These are phyloP conservation scores for Rhypophila decipiens DNA, from an alignment of 495 filamentous ascomycete species.

Conservation along the genomic window DNA sequence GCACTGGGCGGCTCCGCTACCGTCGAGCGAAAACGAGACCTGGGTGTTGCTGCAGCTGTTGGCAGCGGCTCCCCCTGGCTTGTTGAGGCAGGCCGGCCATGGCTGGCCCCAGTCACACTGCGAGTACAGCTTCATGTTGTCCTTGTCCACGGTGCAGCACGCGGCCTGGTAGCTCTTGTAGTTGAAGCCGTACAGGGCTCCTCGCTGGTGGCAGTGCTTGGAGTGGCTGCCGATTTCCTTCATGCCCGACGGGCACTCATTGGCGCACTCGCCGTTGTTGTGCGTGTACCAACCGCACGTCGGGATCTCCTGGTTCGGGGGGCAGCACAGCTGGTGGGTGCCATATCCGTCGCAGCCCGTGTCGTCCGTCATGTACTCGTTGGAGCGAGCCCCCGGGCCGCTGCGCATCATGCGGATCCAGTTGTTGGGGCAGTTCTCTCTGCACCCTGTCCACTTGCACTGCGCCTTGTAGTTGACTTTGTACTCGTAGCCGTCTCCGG, in stretches of 20 bases:
- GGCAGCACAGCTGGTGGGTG: background rate
- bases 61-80: background rate
- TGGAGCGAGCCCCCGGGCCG: background rate
- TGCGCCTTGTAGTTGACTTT: background rate
- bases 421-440: background rate
- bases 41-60: background rate
- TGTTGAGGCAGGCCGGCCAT: background rate
- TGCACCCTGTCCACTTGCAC: background rate
- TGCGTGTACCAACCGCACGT: constrained; percentile 3
- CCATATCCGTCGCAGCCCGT: background rate
- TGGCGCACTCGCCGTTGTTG: constrained; percentile 1
- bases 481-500: background rate
- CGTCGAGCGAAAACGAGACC: background rate
- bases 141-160: background rate
- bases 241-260: background rate
- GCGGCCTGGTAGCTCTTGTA: background rate
- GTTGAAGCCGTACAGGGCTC: no score
- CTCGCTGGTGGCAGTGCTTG: background rate
- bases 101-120: background rate
- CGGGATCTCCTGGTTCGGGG: background rate
- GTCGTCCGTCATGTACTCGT: constrained; percentile 4
- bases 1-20: background rate
- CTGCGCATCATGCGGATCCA: background rate
- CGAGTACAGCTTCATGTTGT: background rate
- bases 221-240: background rate